A percentile compares a stretch with the other conserved stretches of the same genome.
These are phyloP conservation scores for Pyrus bretschneideri DNA, from an alignment of 306 rosid genomes.

Conservation along the genomic window DNA sequence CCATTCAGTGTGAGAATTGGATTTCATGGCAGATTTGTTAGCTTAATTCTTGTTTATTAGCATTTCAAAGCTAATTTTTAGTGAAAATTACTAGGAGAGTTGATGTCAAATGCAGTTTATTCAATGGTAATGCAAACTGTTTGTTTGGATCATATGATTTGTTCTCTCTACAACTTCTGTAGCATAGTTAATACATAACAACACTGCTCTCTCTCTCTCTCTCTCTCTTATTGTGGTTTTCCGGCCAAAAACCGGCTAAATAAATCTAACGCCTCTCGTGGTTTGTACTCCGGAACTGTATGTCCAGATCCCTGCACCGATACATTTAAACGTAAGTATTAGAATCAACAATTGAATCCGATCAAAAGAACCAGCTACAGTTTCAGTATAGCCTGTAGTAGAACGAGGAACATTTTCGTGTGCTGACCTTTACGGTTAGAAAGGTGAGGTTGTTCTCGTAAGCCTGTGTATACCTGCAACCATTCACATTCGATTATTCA, in stretches of 20 bases:
- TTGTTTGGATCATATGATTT: background rate
- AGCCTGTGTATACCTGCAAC: slow-evolving; percentile 64
- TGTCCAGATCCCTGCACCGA: slow-evolving; percentile 84
- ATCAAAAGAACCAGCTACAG: background rate
- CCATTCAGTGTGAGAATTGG: too few species aligned
- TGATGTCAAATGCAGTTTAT: background rate
- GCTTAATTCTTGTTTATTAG: background rate
- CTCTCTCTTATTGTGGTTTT: slow-evolving; percentile 24
- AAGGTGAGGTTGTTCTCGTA: slow-evolving; percentile 70
- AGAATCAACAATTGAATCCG: background rate
- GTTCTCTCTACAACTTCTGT: background rate
- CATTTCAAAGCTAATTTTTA: background rate
- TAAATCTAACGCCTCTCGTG: slow-evolving; percentile 67
- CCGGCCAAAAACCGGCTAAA: slow-evolving; percentile 69
- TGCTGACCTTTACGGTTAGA: slow-evolving; percentile 66
- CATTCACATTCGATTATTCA: background rate
- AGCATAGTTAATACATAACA: background rate
- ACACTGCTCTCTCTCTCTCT: background rate
- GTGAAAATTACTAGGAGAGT: background rate
- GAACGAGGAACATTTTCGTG: background rate
- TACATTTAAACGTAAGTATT: slow-evolving; percentile 11
- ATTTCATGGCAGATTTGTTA: too few species aligned
- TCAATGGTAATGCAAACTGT: background rate
- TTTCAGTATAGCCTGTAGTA: background rate
- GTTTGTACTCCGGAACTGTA: slow-evolving; percentile 93